A percentile compares a stretch with the other conserved stretches of the same genome.
phyloP scores from a whole-genome alignment of 176 grass and related monocot genomes.

The Oryza coarctata region DNA sequence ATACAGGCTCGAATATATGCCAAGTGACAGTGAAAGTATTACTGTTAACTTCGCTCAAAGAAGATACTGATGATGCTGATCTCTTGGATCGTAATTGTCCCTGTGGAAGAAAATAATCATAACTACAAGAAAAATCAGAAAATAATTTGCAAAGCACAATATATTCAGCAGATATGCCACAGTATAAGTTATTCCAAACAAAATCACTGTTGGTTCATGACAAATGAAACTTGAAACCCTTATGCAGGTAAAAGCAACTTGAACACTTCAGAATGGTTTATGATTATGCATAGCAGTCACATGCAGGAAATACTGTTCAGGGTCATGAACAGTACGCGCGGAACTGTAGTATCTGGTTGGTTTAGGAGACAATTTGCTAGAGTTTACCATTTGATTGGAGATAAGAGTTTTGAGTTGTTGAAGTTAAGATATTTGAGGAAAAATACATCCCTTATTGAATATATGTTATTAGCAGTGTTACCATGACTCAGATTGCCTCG shows the following conservation, averaged over 20 bases:
- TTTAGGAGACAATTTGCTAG: background rate
- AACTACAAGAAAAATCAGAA: constrained; percentile 10
- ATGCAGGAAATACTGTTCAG: background rate
- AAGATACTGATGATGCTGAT: constrained; percentile 60
- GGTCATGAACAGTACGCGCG: background rate
- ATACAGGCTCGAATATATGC: constrained; percentile 26
- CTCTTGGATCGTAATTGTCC: constrained; percentile 56
- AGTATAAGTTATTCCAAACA: constrained; percentile 7
- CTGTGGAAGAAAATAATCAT: constrained; percentile 33
- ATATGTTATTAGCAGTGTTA: too few species aligned
- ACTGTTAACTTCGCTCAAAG: constrained; percentile 61
- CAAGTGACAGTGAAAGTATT: constrained; percentile 41
- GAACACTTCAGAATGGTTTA: background rate
- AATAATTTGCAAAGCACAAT: constrained; percentile 30
- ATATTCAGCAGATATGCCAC: constrained; percentile 10
- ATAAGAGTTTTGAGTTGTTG: background rate
- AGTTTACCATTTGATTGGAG: background rate
- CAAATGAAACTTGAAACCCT: background rate
- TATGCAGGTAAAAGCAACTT: background rate
- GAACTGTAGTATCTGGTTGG: background rate
- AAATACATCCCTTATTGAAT: background rate
- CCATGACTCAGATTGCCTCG: too few species aligned
- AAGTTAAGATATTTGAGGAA: background rate
- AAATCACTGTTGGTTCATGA: constrained; percentile 1
- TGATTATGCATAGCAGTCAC: background rate